phyloP scores from a whole-genome alignment of 495 filamentous ascomycete species.

The Penicillium macrosclerotiorum region DNA sequence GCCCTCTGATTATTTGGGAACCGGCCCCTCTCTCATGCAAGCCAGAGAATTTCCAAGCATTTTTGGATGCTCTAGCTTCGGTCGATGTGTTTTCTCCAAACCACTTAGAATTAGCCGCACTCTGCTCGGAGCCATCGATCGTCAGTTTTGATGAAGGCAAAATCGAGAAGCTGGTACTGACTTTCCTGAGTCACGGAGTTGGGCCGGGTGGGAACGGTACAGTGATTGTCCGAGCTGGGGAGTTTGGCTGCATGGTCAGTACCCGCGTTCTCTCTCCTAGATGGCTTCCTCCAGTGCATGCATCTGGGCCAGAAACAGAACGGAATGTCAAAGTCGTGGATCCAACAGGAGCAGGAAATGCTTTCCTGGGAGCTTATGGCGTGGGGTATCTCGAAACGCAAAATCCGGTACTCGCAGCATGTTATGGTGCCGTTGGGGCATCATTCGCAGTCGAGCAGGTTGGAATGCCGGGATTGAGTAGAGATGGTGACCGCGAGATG shows the following conservation, averaged over 20 bases:
- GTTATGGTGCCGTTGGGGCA: constrained; percentile 29
- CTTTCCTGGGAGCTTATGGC: constrained; percentile 35
- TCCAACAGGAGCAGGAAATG: constrained; percentile 38
- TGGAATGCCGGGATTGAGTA: constrained; percentile 25
- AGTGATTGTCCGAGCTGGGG: constrained; percentile 31
- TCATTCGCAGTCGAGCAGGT: constrained; percentile 40
- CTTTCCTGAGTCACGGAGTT: constrained; percentile 19
- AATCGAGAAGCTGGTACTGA: constrained; percentile 25
- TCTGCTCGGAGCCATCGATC: constrained; percentile 13
- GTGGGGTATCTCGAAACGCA: constrained; percentile 24
- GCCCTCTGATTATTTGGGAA: constrained; percentile 39
- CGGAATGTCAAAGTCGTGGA: constrained; percentile 22
- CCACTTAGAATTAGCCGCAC: constrained; percentile 29
- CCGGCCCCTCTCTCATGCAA: constrained; percentile 30
- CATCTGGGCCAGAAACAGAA: not conserved
- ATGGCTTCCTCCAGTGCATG: constrained; percentile 35
- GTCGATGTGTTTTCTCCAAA: constrained; percentile 41
- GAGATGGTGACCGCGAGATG: constrained; percentile 10
- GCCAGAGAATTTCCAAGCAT: constrained; percentile 18
- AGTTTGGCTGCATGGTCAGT: constrained; percentile 28
- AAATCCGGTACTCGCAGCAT: constrained; percentile 22
- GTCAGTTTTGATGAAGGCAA: constrained; percentile 1
- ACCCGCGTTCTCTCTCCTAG: constrained; percentile 2
- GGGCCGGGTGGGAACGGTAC: constrained; percentile 17
- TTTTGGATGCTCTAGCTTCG: constrained; percentile 15